Evolutionary conservation across 345 rosid species (phyloP).

Genomic region (Aethionema arabicum): DNA sequence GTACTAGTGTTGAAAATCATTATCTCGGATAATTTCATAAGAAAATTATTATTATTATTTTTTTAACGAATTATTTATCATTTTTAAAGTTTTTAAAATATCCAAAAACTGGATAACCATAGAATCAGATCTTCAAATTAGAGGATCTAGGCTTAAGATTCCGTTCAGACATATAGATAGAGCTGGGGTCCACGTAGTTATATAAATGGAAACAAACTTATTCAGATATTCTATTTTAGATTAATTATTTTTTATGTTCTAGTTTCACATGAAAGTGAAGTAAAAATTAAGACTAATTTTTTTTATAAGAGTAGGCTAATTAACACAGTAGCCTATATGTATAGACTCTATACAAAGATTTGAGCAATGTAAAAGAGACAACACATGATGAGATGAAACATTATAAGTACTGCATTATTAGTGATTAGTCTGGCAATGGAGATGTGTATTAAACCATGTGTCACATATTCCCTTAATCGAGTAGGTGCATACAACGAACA

Average conservation of each 20-base stretch:
- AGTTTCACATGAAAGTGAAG: no score
- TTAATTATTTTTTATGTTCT: no score
- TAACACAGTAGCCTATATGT: no score
- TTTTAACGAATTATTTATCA: no score
- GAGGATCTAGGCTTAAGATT: constrained; percentile 28
- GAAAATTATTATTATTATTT: no score
- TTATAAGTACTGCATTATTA: constrained; percentile 5
- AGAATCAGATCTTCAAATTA: neutral
- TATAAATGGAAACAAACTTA: constrained; percentile 27
- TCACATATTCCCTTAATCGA: constrained; percentile 21
- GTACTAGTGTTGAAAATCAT: no score
- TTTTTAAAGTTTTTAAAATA: no score
- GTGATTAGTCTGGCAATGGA: no score
- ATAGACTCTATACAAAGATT: neutral
- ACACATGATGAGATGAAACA: neutral
- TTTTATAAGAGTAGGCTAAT: no score
- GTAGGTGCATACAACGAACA: constrained; percentile 29
- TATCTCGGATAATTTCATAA: no score
- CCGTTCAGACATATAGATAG: constrained; percentile 30
- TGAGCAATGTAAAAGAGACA: constrained; percentile 31
- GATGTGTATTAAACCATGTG: neutral
- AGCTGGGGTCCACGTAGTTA: constrained; percentile 19
- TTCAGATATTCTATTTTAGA: neutral
- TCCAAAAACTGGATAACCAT: no score
- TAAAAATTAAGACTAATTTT: no score